phyloP scores from a whole-genome alignment of 2,329 filamentous ascomycete genomes.

The Pseudogymnoascus sp. region DNA sequence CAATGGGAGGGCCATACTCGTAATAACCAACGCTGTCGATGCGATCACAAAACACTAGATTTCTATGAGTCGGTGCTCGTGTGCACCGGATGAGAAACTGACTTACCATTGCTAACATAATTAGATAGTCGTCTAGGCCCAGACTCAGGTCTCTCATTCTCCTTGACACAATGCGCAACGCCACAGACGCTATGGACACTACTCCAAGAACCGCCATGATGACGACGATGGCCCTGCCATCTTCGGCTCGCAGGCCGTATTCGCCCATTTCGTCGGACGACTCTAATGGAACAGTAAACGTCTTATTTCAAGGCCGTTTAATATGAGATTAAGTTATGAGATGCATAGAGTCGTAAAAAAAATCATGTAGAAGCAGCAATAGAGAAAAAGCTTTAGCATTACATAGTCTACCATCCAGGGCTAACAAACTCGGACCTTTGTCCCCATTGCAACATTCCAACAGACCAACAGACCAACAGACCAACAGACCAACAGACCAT shows the following conservation, averaged over 20 bases:
- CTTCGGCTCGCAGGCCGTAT: background rate
- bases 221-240: background rate
- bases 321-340: background rate
- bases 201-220: background rate
- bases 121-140: slow-evolving; percentile 13
- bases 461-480: background rate
- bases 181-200: background rate
- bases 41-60: slow-evolving; percentile 12
- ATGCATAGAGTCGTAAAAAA: background rate
- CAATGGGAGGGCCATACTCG: slow-evolving; percentile 6
- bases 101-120: slow-evolving; percentile 14
- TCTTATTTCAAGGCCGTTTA: background rate
- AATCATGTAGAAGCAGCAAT: background rate
- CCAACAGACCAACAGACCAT: background rate
- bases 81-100: background rate
- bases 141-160: slow-evolving; percentile 10
- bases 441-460: background rate
- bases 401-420: background rate
- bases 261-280: background rate
- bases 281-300: background rate
- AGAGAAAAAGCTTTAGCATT: background rate
- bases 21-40: slow-evolving; percentile 11
- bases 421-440: background rate
- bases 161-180: background rate
- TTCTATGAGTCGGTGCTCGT: background rate